phyloP scores from a whole-genome alignment of 2,329 filamentous ascomycete species.

The Hypocreales sp. region DNA sequence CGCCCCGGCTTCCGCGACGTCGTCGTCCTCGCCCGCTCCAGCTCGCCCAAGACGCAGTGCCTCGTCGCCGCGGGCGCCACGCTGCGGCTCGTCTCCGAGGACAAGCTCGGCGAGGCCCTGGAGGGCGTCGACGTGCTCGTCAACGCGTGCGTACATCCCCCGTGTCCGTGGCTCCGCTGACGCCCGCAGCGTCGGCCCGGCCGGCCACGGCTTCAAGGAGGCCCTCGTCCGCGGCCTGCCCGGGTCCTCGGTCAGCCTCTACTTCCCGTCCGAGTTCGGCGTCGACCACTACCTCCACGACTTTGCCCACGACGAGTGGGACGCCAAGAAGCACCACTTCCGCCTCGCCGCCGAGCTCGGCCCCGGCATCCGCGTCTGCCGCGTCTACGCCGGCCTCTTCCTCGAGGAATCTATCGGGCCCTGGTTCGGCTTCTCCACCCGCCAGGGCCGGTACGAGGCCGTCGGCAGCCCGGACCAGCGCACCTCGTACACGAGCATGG shows the following conservation, averaged over 20 bases:
- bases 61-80: constrained; percentile 1
- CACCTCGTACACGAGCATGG: constrained; percentile 15
- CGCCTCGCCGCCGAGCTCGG: constrained; percentile 6
- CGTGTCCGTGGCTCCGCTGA: neutral
- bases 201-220: constrained; percentile 12
- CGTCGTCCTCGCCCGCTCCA: constrained; percentile 2
- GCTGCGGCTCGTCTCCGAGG: constrained; percentile 5
- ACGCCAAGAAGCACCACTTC: constrained; percentile 14
- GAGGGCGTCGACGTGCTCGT: constrained; percentile 15
- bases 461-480: constrained; percentile 10
- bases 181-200: constrained; percentile 1
- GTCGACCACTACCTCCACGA: constrained; percentile 20
- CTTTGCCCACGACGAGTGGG: constrained; percentile 17
- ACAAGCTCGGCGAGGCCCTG: constrained; percentile 10
- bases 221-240: constrained; percentile 10
- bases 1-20: constrained; percentile 1
- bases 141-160: constrained; percentile 10
- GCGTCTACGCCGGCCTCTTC: constrained; percentile 16
- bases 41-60: constrained; percentile 1
- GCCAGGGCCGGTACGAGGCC: constrained; percentile 11
- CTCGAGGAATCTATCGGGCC: constrained; percentile 17
- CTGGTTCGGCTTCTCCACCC: constrained; percentile 14
- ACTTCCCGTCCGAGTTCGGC: constrained; percentile 20
- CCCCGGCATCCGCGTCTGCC: constrained; percentile 10
- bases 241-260: constrained; percentile 12